Base-by-base conservation (phyloP, 2,329 filamentous ascomycete species). In the Sphaerostilbella broomeana region DNA sequence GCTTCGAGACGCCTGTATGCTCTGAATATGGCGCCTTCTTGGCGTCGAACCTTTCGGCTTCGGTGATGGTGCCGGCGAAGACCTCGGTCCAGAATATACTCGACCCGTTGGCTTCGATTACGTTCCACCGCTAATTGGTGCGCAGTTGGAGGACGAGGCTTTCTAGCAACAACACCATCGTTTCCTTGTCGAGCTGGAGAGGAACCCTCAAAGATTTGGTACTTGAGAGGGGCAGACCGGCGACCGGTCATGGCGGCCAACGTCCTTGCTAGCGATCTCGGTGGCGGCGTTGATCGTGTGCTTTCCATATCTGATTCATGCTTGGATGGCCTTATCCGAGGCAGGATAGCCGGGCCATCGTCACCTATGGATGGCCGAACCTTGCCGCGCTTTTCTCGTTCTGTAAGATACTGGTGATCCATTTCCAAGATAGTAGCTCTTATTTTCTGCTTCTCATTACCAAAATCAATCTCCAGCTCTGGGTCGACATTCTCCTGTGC, bases 71-170 rank as follows among this genome's bases (percentile, higher is more conserved):
- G 69, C 47, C 70, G 73, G 34, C 82, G 77, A 22, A 90, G 66
- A 20, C 82, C 81, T n/a, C 81, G 77, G 49, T 86, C 81, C 12
- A 92, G 73, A 36, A 87, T 85, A 52, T 88, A 82, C 53, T 88
- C 82, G n/a, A 90, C 85, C 5, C 85, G 79, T 53, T 86, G 78
- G 45, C 78, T 83, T 13, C 86, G 73, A 59, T 89, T 88, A 40
- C 81, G 75, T 58, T 88, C 84, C 1, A 92, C 83, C 0, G 85
- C 85, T 26, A 88, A 68, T 60, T 92, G 86, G 59, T 92, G 86
- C 24, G 84, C 83, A 0, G 86, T 92, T 0, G 86, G 76, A 3
- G 85, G 85, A 1, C 86, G 75, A 7, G 81, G 79, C 55, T 87
- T 81, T 42, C 76, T 67, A 15, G 69, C 67, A 25, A 70, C 64